Evolutionary conservation across 129 eudicot genomes (phyloP).

Genomic region (Arctium minus): DNA sequence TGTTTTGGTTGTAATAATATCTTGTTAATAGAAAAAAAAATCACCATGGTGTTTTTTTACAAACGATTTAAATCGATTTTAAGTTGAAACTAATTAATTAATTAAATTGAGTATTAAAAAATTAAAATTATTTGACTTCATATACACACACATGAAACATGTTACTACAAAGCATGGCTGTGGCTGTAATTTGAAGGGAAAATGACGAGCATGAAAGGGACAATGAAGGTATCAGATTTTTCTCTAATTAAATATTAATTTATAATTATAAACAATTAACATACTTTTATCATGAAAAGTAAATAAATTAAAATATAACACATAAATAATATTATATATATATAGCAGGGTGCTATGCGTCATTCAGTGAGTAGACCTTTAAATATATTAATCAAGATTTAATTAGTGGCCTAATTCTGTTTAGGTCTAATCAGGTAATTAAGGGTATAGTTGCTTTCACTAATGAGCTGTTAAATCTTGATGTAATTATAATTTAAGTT

Average conservation of each 20-base stretch:
- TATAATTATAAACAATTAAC: background rate
- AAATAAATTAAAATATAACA: background rate
- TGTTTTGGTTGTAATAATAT: too few relatives aligned
- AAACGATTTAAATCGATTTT: too few relatives aligned
- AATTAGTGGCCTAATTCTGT: constrained; percentile 24
- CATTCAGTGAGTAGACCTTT: constrained; percentile 22
- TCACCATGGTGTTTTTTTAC: too few relatives aligned
- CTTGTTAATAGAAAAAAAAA: too few relatives aligned
- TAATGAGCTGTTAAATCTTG: constrained; percentile 21
- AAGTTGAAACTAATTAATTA: background rate
- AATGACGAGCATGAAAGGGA: constrained; percentile 28
- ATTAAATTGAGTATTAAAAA: too few relatives aligned
- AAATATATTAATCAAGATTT: constrained; percentile 4
- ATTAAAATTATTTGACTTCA: constrained; percentile 2
- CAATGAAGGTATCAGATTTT: constrained; percentile 5
- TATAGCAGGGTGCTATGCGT: constrained; percentile 14
- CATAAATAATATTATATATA: background rate
- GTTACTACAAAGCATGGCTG: background rate
- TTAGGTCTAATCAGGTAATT: constrained; percentile 15
- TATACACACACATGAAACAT: background rate
- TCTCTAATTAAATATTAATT: background rate
- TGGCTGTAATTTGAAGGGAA: constrained; percentile 21
- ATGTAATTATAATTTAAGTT: background rate
- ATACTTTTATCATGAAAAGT: background rate
- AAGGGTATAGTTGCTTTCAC: constrained; percentile 24